These are phyloP conservation scores for Ormosia semicastrata DNA, from an alignment of 306 rosid species.

Conservation along the genomic window DNA sequence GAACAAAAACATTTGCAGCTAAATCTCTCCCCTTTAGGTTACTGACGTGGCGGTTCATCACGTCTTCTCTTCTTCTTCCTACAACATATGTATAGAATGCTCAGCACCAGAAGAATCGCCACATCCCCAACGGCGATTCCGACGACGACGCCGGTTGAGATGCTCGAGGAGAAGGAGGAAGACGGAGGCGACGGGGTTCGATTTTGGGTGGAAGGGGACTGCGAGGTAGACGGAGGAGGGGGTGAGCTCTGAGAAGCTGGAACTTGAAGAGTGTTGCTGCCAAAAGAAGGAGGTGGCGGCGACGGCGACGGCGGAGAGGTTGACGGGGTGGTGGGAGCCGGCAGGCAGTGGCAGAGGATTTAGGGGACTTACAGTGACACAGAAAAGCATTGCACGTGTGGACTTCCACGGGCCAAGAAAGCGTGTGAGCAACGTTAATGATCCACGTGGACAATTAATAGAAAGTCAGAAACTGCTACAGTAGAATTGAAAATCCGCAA, in stretches of 20 bases:
- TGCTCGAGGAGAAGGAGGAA: conserved; percentile 39
- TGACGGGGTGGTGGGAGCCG: conserved; percentile 22
- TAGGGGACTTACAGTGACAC: too few relatives aligned
- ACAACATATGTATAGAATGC: conserved; percentile 56
- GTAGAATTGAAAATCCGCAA: too few relatives aligned
- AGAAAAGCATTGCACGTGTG: too few relatives aligned
- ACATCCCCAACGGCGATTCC: conserved; percentile 78
- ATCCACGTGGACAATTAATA: too few relatives aligned
- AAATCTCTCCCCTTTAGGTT: conserved; percentile 59
- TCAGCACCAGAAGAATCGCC: conserved; percentile 54
- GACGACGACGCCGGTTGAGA: conserved; percentile 55
- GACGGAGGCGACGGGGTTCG: not conserved
- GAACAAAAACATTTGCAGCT: not conserved
- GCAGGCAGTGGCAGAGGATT: too few relatives aligned
- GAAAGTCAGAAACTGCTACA: too few relatives aligned
- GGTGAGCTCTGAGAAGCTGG: conserved; percentile 42
- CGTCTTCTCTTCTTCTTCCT: conserved; percentile 76
- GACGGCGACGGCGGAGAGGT: too few relatives aligned
- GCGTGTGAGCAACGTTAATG: too few relatives aligned
- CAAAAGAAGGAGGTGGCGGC: too few relatives aligned
- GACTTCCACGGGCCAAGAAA: too few relatives aligned
- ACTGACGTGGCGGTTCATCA: conserved; percentile 54
- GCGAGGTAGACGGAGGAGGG: conserved; percentile 35
- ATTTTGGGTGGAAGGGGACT: conserved; percentile 37
- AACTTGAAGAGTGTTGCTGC: conserved; percentile 23